phyloP scores from a whole-genome alignment of 2,329 filamentous ascomycete species.

The Talaromyces amestolkiae region DNA sequence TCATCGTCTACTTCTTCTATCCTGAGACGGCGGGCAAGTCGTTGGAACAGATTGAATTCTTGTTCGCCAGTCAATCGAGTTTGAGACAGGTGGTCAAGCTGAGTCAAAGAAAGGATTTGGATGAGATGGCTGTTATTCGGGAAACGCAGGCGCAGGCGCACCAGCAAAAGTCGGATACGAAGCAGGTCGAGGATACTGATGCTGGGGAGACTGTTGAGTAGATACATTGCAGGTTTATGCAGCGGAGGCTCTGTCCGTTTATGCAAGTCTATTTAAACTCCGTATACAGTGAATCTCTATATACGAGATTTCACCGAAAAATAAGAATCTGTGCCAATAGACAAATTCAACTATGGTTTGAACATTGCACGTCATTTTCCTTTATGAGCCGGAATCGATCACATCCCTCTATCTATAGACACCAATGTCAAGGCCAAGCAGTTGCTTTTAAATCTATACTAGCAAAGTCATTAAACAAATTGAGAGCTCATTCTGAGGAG shows the following conservation, averaged over 20 bases:
- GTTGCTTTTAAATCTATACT: background rate
- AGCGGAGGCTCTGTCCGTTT: background rate
- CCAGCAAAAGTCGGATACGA: conserved; percentile 18
- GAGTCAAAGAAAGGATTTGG: conserved; percentile 19
- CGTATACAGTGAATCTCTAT: background rate
- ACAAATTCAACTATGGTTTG: background rate
- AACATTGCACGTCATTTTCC: background rate
- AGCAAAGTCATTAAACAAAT: background rate
- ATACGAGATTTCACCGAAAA: too few species aligned
- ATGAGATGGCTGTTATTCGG: conserved; percentile 19
- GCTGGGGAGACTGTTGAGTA: background rate
- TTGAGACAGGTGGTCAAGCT: conserved; percentile 20
- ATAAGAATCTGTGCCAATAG: background rate
- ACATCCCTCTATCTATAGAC: background rate
- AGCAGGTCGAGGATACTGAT: conserved; percentile 13
- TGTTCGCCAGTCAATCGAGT: conserved; percentile 20
- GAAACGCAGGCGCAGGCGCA: conserved; percentile 19
- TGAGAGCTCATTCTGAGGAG: background rate
- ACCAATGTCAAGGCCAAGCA: background rate
- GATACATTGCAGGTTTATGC: background rate
- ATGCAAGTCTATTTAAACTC: background rate
- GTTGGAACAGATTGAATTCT: conserved; percentile 31
- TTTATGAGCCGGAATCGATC: background rate
- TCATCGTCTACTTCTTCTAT: conserved; percentile 41
- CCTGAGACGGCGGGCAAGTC: conserved; percentile 27